Evolutionary conservation across 1,284 basidiomycete genomes (phyloP).

Genomic region (Entoloma clypeatum): DNA sequence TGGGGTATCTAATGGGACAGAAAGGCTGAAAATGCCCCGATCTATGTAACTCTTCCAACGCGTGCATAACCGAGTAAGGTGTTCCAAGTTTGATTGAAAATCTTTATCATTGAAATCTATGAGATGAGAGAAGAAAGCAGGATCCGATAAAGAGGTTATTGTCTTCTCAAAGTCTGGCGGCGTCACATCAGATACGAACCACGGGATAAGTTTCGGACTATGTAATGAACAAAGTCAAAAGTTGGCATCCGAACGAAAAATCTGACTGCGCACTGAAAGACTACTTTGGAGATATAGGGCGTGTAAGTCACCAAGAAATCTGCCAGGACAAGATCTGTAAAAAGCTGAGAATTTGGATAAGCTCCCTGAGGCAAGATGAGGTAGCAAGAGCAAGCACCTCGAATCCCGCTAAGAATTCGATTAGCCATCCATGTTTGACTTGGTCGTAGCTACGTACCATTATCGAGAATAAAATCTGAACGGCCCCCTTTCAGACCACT

Average conservation of each 20-base stretch:
- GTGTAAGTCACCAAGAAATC: conserved; percentile 91
- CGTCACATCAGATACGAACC: conserved; percentile 92
- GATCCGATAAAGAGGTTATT: conserved; percentile 52
- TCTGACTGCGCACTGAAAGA: conserved; percentile 77
- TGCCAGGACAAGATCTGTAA: conserved; percentile 92
- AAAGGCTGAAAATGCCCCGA: conserved; percentile 70
- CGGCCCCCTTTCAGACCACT: conserved; percentile 53
- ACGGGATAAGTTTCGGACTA: conserved; percentile 86
- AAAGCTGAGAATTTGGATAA: conserved; percentile 50
- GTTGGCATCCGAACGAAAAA: background rate
- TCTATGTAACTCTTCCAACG: conserved; percentile 77
- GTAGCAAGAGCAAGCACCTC: conserved; percentile 47
- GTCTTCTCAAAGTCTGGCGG: conserved; percentile 70
- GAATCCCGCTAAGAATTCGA: conserved; percentile 66
- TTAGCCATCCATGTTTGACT: background rate
- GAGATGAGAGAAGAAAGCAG: conserved; percentile 50
- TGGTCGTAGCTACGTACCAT: conserved; percentile 49
- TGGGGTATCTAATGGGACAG: conserved; percentile 61
- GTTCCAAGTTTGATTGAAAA: conserved; percentile 24
- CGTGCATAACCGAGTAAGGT: conserved; percentile 59
- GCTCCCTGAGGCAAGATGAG: conserved; percentile 1
- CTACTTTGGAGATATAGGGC: conserved; percentile 73
- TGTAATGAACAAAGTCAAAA: conserved; percentile 11
- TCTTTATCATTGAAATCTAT: conserved; percentile 18
- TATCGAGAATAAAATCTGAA: conserved; percentile 91